Percentiles rank a stretch among this genome's conserved stretches.
Conservation (phyloP, 2,329 filamentous ascomycete species). For the Falciphora oryzae region DNA sequence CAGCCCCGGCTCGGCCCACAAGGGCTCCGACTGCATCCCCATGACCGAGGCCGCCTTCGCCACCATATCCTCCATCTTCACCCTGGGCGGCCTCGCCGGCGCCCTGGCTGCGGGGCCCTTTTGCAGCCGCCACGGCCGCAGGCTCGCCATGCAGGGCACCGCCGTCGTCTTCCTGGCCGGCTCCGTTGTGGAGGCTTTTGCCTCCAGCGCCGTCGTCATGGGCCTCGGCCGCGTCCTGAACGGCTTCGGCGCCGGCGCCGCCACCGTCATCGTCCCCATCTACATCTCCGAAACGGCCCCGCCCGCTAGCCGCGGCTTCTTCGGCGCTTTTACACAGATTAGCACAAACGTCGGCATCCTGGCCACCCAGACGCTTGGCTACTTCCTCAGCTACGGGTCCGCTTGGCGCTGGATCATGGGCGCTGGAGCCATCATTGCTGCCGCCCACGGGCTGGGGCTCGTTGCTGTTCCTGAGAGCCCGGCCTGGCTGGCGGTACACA, state of each 20-base stretch:
- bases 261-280: slow-evolving; percentile 87
- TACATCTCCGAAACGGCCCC: slow-evolving; percentile 93
- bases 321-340: slow-evolving; percentile 81
- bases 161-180: slow-evolving; percentile 72
- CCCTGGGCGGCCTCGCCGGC: slow-evolving; percentile 78
- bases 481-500: slow-evolving; percentile 69
- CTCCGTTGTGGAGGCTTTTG: slow-evolving; percentile 67
- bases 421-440: slow-evolving; percentile 62
- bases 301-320: slow-evolving; percentile 67
- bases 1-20: neutral
- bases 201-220: slow-evolving; percentile 61
- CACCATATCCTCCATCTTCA: slow-evolving; percentile 84
- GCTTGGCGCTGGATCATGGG: slow-evolving; percentile 82
- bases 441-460: slow-evolving; percentile 62
- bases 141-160: slow-evolving; percentile 70
- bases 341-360: slow-evolving; percentile 92
- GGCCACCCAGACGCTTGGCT: slow-evolving; percentile 74
- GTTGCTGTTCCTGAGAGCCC: slow-evolving; percentile 76
- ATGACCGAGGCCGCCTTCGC: slow-evolving; percentile 82
- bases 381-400: slow-evolving; percentile 73
- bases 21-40: slow-evolving; percentile 66
- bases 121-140: slow-evolving; percentile 70
- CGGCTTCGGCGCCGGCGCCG: slow-evolving; percentile 78
- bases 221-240: slow-evolving; percentile 70
- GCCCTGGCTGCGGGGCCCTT: slow-evolving; percentile 74